A percentile compares a stretch with the other conserved stretches of the same genome.
phyloP scores from a whole-genome alignment of 140 eudicot genomes.

The Flaveria floridana region DNA sequence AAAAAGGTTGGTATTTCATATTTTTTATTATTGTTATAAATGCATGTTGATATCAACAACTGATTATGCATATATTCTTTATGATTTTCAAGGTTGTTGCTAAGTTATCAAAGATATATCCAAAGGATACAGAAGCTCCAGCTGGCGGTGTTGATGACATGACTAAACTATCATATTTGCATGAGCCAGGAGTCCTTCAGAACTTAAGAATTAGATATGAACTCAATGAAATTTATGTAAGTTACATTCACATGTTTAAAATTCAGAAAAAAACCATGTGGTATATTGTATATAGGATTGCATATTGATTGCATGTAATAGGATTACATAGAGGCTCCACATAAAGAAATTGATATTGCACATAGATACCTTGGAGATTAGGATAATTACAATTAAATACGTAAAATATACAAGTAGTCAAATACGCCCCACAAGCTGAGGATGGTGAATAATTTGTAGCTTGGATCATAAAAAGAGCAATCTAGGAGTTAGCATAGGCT shows the following conservation, averaged over 20 bases:
- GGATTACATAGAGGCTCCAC: not conserved
- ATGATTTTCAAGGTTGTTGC: slow-evolving; percentile 58
- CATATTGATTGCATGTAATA: not conserved
- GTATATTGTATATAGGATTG: not conserved
- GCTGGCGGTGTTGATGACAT: slow-evolving; percentile 99
- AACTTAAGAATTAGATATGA: slow-evolving; percentile 84
- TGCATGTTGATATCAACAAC: not conserved
- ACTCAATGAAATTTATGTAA: slow-evolving; percentile 94
- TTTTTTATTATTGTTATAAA: not conserved
- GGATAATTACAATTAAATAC: no score
- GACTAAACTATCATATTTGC: slow-evolving; percentile 93
- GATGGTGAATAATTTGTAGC: no score
- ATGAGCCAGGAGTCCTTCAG: slow-evolving; percentile 93
- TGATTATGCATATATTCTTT: not conserved
- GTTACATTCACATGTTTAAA: slow-evolving; percentile 15
- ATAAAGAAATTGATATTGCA: not conserved
- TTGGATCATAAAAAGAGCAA: no score
- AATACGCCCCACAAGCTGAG: no score
- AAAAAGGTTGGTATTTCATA: slow-evolving; percentile 52
- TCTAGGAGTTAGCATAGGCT: no score
- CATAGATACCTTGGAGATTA: not conserved
- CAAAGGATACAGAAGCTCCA: slow-evolving; percentile 95
- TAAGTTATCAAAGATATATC: slow-evolving; percentile 74
- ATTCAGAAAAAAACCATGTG: not conserved
- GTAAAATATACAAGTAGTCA: no score